These are phyloP conservation scores for Protostelium mycophagum DNA, from an alignment of 78 protist genomes.

Conservation along the genomic window DNA sequence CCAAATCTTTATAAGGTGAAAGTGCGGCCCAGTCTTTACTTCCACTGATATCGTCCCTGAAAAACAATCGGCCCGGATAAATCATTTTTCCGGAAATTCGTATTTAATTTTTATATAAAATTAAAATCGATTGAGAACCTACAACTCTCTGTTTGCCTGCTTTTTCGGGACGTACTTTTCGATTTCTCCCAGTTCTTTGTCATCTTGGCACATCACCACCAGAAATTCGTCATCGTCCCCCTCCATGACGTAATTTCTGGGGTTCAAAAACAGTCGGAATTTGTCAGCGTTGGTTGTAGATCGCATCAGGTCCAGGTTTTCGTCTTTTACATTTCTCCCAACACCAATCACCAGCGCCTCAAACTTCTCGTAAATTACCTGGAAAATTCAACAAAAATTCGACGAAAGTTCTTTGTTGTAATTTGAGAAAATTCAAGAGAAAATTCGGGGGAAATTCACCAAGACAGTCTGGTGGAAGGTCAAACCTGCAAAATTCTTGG, in stretches of 20 bases:
- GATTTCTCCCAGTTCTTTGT: background rate
- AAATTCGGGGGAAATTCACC: background rate
- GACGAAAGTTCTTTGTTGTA: background rate
- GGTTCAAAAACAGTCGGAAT: background rate
- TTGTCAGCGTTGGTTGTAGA: background rate
- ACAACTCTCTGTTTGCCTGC: no score
- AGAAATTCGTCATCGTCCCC: background rate
- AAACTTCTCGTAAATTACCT: background rate
- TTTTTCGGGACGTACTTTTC: background rate
- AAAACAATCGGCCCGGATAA: no score
- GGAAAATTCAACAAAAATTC: no score
- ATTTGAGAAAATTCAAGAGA: background rate
- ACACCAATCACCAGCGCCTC: background rate
- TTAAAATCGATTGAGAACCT: no score
- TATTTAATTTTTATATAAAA: no score
- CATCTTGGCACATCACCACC: background rate
- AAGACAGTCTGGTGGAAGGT: background rate
- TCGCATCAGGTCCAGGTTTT: background rate
- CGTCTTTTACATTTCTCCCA: background rate
- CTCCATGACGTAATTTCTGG: background rate
- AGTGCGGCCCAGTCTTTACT: no score
- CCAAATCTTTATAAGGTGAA: no score
- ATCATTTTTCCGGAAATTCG: no score
- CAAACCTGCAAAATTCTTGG: background rate
- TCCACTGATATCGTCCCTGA: no score